phyloP scores from a whole-genome alignment of 192 early-diverging fungal species.

The Podila horticola region DNA sequence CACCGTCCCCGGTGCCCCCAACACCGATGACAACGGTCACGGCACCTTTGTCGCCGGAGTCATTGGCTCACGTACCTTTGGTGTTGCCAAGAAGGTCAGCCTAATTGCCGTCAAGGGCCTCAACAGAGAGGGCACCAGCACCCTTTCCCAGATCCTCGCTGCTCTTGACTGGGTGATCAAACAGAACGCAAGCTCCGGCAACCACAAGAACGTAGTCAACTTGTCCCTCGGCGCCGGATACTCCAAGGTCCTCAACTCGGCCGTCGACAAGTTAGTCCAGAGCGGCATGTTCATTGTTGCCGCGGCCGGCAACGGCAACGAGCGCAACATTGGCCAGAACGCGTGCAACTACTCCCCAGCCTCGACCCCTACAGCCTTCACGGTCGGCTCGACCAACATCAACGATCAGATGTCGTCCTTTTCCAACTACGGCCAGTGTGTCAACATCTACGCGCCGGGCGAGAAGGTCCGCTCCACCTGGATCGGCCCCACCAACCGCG shows the following conservation, averaged over 20 bases:
- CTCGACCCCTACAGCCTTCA: conserved; percentile 51
- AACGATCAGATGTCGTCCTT: conserved; percentile 57
- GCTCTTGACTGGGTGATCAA: conserved; percentile 55
- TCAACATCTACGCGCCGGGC: conserved; percentile 62
- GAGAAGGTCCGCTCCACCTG: conserved; percentile 50
- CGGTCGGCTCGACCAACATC: conserved; percentile 59
- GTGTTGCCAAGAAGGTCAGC: conserved; percentile 80
- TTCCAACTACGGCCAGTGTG: conserved; percentile 64
- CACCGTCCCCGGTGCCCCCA: conserved; percentile 33
- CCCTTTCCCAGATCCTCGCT: conserved; percentile 50
- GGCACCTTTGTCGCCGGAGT: conserved; percentile 66
- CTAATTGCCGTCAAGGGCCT: conserved; percentile 78
- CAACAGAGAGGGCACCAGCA: conserved; percentile 49
- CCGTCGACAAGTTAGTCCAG: conserved; percentile 47
- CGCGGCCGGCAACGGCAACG: conserved; percentile 59
- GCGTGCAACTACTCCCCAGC: conserved; percentile 64
- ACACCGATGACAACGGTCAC: conserved; percentile 64
- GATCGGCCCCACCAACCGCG: conserved; percentile 44
- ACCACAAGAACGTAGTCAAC: conserved; percentile 38
- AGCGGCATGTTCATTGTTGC: conserved; percentile 54
- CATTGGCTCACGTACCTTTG: conserved; percentile 64
- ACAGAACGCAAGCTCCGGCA: conserved; percentile 12
- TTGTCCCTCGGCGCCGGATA: conserved; percentile 55
- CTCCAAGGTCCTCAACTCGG: conserved; percentile 55
- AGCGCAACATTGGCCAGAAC: conserved; percentile 53